A percentile compares a stretch with the other conserved stretches of the same genome.
phyloP scores from a whole-genome alignment of 2,329 filamentous ascomycete species.

The Pestalotiopsis sp. region DNA sequence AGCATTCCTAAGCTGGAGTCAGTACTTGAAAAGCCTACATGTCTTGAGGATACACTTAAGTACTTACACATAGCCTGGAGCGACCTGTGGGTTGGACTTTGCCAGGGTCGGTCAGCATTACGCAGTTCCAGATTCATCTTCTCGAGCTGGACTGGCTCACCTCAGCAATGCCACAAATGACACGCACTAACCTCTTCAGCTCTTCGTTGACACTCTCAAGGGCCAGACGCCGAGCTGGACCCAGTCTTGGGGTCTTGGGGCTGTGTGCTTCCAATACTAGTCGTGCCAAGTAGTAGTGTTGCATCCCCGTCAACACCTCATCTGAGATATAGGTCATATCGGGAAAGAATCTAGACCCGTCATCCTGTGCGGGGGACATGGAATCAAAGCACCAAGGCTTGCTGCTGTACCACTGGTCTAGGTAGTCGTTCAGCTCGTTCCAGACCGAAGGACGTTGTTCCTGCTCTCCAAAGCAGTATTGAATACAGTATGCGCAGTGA shows the following conservation, averaged over 20 bases:
- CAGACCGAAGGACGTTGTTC: constrained; percentile 1
- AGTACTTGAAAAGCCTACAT: neutral
- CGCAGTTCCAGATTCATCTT: neutral
- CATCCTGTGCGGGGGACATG: neutral
- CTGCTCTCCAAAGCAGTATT: constrained; percentile 1
- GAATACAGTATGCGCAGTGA: constrained; percentile 2
- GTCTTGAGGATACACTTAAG: neutral
- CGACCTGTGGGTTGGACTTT: neutral
- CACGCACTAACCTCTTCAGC: neutral
- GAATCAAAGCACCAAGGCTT: neutral
- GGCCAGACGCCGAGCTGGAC: neutral
- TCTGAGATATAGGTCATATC: neutral
- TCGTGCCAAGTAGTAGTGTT: constrained; percentile 7
- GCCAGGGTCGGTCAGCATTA: neutral
- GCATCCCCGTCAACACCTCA: constrained; percentile 3
- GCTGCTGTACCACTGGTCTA: constrained; percentile 1
- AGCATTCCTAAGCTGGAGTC: neutral
- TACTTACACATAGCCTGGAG: constrained; percentile 3
- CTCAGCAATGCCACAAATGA: constrained; percentile 5
- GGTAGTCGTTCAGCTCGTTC: constrained; percentile 3
- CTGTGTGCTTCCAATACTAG: constrained; percentile 1
- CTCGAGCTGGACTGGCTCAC: neutral
- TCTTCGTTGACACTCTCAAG: neutral
- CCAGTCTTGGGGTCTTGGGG: constrained; percentile 2
- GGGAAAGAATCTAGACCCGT: neutral